These are phyloP conservation scores for Thielaviopsis ethacetica DNA, from an alignment of 2,329 filamentous ascomycete species.

Conservation along the genomic window DNA sequence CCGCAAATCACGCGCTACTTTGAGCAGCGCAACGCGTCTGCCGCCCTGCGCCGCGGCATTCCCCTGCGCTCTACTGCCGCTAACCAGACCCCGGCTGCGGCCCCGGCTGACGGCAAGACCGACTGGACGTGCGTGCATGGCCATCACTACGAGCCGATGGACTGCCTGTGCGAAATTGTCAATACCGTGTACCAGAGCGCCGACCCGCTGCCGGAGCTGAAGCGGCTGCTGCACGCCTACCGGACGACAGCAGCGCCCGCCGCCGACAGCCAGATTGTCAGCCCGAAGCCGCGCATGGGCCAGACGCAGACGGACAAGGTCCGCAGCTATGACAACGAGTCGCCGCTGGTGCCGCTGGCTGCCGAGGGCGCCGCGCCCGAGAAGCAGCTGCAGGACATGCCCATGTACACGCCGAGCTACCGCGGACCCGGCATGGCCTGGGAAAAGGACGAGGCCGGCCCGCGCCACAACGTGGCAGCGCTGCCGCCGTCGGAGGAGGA, in stretches of 20 bases:
- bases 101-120: slow-evolving; percentile 19
- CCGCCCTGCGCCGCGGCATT: slow-evolving; percentile 7
- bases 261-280: slow-evolving; percentile 15
- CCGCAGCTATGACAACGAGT: slow-evolving; percentile 4
- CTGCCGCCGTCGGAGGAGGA: slow-evolving; percentile 25
- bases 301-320: slow-evolving; percentile 25
- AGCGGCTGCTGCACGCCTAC: slow-evolving; percentile 46
- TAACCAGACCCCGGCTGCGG: background rate
- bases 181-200: slow-evolving; percentile 34
- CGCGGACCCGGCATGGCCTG: slow-evolving; percentile 32
- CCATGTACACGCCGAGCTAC: slow-evolving; percentile 30
- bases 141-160: slow-evolving; percentile 28
- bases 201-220: slow-evolving; percentile 62
- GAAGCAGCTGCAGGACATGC: slow-evolving; percentile 2
- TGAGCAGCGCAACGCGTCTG: slow-evolving; percentile 43
- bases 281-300: slow-evolving; percentile 15
- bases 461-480: slow-evolving; percentile 20
- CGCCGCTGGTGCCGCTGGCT: background rate
- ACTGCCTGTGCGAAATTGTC: slow-evolving; percentile 40
- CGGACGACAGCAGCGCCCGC: slow-evolving; percentile 23
- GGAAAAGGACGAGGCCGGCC: slow-evolving; percentile 26
- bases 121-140: slow-evolving; percentile 82
- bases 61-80: background rate
- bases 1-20: slow-evolving; percentile 82
- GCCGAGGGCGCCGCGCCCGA: background rate